These are phyloP conservation scores for Cryptosporidium muris DNA, from an alignment of 169 alveolate genomes.

Conservation along the genomic window DNA sequence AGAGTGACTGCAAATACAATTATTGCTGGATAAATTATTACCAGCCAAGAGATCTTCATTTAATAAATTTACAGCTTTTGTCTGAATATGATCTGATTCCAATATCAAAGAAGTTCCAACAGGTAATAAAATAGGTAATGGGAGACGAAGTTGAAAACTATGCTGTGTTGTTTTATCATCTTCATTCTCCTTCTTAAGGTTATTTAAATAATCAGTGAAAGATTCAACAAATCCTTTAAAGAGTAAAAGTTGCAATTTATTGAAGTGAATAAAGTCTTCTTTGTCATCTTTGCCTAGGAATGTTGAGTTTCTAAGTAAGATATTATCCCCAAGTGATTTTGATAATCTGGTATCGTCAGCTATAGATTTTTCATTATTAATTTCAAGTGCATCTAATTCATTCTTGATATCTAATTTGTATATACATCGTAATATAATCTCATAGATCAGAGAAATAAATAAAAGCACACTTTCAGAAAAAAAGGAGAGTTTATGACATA, in stretches of 20 bases:
- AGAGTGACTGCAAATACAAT: constrained; percentile 4
- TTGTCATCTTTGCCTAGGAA: neutral
- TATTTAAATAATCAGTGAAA: neutral
- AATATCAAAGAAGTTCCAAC: constrained; percentile 22
- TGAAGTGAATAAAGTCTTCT: neutral
- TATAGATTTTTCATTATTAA: too few species aligned
- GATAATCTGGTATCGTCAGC: too few species aligned
- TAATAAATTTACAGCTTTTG: too few species aligned
- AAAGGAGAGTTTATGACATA: constrained; percentile 49
- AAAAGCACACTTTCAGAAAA: constrained; percentile 23
- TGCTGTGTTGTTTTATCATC: neutral
- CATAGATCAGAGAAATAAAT: constrained; percentile 12
- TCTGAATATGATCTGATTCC: constrained; percentile 10
- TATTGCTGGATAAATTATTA: neutral
- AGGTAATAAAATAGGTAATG: constrained; percentile 39
- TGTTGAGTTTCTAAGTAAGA: too few species aligned
- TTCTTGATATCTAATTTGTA: neutral
- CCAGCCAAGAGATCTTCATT: constrained; percentile 19
- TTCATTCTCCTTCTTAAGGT: neutral
- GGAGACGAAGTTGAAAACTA: constrained; percentile 12
- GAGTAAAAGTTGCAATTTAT: constrained; percentile 17
- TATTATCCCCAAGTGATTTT: too few species aligned
- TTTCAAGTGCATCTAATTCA: neutral
- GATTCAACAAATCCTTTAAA: constrained; percentile 45
- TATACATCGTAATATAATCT: neutral